These are phyloP conservation scores for Knoxia roxburghii DNA, from an alignment of 257 asterid species.

Conservation along the genomic window DNA sequence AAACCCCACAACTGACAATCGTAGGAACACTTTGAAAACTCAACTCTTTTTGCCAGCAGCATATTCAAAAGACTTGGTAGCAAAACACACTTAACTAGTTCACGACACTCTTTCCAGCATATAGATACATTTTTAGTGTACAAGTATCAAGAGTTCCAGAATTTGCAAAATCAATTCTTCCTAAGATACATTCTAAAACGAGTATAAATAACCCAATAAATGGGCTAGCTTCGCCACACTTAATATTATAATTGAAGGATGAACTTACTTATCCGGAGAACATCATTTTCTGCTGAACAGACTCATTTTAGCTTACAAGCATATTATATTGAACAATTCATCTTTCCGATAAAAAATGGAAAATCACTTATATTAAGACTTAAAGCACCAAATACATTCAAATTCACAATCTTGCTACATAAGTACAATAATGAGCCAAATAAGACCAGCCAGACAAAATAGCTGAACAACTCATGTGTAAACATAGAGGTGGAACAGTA, in stretches of 20 bases:
- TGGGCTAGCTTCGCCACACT: neutral
- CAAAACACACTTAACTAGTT: too few species aligned
- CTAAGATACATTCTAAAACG: neutral
- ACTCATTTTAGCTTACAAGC: neutral
- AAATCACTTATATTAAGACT: neutral
- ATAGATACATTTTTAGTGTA: neutral
- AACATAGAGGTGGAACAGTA: conserved; percentile 12
- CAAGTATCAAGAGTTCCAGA: neutral
- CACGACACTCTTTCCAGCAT: too few species aligned
- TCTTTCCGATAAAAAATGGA: neutral
- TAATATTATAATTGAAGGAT: neutral
- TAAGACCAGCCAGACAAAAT: conserved; percentile 3
- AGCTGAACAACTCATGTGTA: neutral
- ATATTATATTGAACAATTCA: neutral
- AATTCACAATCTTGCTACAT: neutral
- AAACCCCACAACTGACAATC: neutral
- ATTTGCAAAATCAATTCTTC: neutral
- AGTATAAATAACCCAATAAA: neutral
- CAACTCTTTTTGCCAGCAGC: too few species aligned
- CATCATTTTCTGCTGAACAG: neutral
- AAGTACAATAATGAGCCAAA: neutral
- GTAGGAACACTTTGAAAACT: too few species aligned
- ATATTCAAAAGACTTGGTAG: too few species aligned
- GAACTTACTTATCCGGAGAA: too few species aligned
- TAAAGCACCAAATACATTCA: neutral